Base-by-base conservation (phyloP, 2,329 filamentous ascomycete genomes). In the Xylariaceae sp. region DNA sequence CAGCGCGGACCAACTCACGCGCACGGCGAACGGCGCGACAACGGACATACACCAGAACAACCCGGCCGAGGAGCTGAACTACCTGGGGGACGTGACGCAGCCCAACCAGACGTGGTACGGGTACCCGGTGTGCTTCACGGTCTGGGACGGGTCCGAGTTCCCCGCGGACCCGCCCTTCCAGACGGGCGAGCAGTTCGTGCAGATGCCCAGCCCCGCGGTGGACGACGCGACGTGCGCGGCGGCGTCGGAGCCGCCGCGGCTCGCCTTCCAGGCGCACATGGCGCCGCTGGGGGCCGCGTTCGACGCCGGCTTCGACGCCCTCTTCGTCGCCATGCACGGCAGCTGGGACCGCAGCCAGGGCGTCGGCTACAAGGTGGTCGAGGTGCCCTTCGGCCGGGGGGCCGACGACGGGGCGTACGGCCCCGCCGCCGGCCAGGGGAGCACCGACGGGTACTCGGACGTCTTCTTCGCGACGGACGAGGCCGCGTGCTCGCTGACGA, bases 261-360 rank as follows among this genome's bases (percentile, higher is more conserved):
- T 82, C 19, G 67, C 65, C 31, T 56, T 60, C 35, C 60, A 68
- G 25, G 70, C 76, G 2, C 79, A 83, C 45, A 73, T 68, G 55
- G 77, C 77, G 1, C 78, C 78, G 0, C 58, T 82, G 3, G 76
- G 80, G 44, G 68, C 79, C 48, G 72, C 74, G 44, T 82, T 82
- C 58, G 73, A 67, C 15, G 68, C 68, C 8, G 60, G 61, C 19
- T 72, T 65, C 16, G 68, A 71, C 39, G 67, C 62, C 9, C 68
- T 72, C 6, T 82, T 70, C 60, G 64, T 82, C 22, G 63, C 72
- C 0, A 75, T 80, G 52, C 77, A 79, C 48, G 77, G 77, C 5
- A 74, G 68, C 48, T 80, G 76, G 58, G 36, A 59, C 35, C 49
- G 51, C 12, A 39, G 50, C 6, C 46, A 53, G 4, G 53, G 59